Base-by-base conservation (phyloP, 768 basidiomycete species). In the Leccinum subtestaceum region DNA sequence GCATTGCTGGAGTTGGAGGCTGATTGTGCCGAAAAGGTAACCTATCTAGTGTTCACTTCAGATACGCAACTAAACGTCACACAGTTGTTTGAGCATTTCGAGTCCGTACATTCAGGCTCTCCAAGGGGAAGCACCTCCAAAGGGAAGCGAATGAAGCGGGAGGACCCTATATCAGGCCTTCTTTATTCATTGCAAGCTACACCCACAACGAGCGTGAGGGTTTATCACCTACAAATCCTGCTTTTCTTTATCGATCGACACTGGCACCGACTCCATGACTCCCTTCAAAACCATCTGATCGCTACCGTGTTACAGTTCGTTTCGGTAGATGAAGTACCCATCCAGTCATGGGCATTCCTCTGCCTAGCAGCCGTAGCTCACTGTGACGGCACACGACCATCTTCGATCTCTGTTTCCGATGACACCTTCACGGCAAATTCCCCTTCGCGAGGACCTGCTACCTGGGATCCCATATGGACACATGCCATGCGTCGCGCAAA, bases 331-430 rank as follows among this genome's bases (percentile, higher is more conserved):
- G 89, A 94, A 52, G 67, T 78, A 21, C 67, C 70, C 3, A 74
- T 90, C 2, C 95, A 96, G 66, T 87, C 86, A 2, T 98, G 95
- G 95, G 79, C 87, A 1, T 91, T 96, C 66, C 65, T 96, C 31
- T 90, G 86, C 67, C 76, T 94, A 46, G 88, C 90, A 13, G 84
- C 89, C 8, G 79, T 96, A 38, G 86, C 87, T 2, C 71, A 79
- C 63, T 77, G 81, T 5, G 81, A 84, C 63, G 66, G 67, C n/a
- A 27, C 11, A 19, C 59, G 57, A 32, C 53, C 56, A 12, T 17
- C 61, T 36, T 53, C 60, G 1, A 9, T 13, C 17, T 62, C 55
- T 17, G 43, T 58, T 38, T 50, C 52, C 9, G 43, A 50, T 15
- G 58, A 59, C 27, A 27, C 43, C 11, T 5, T 54, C 25, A 15